Evolutionary conservation across 805 yeast genomes (phyloP).

Genomic region (Teunomyces pallodes): DNA sequence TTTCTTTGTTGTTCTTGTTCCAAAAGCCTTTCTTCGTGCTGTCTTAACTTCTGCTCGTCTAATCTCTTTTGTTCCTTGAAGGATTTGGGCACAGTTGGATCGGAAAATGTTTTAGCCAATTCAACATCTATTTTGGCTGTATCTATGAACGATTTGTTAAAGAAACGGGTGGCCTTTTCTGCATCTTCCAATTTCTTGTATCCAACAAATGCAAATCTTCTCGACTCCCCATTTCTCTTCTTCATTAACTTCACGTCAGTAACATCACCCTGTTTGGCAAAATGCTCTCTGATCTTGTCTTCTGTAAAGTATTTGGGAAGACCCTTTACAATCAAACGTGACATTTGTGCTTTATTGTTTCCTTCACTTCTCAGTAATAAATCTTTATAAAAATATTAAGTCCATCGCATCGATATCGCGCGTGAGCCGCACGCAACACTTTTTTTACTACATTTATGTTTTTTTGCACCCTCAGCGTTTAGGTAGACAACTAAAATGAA

Average conservation of each 20-base stretch:
- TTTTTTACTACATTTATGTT: not conserved
- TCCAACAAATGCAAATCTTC: constrained; percentile 93
- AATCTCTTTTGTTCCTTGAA: constrained; percentile 35
- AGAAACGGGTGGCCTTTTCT: constrained; percentile 68
- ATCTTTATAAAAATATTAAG: not conserved
- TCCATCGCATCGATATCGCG: constrained; percentile 7
- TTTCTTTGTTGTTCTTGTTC: constrained; percentile 37
- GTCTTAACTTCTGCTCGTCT: constrained; percentile 45
- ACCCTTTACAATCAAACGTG: constrained; percentile 90
- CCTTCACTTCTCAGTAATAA: not conserved
- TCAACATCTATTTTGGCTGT: constrained; percentile 78
- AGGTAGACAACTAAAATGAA: constrained; percentile 20
- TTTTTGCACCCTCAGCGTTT: constrained; percentile 4
- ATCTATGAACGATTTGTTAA: constrained; percentile 75
- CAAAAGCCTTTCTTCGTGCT: constrained; percentile 42
- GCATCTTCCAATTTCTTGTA: constrained; percentile 76
- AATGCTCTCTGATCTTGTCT: constrained; percentile 65
- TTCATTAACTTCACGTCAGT: constrained; percentile 87
- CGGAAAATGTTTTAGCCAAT: constrained; percentile 81
- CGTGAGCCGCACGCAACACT: constrained; percentile 4
- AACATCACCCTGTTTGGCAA: constrained; percentile 58
- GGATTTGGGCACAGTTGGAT: constrained; percentile 74
- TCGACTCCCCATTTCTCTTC: constrained; percentile 78
- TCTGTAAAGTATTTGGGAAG: constrained; percentile 78
- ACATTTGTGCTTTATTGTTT: constrained; percentile 41